These are phyloP conservation scores for Backusella tarrabulga DNA, from an alignment of 192 early-diverging fungal species.

Conservation along the genomic window DNA sequence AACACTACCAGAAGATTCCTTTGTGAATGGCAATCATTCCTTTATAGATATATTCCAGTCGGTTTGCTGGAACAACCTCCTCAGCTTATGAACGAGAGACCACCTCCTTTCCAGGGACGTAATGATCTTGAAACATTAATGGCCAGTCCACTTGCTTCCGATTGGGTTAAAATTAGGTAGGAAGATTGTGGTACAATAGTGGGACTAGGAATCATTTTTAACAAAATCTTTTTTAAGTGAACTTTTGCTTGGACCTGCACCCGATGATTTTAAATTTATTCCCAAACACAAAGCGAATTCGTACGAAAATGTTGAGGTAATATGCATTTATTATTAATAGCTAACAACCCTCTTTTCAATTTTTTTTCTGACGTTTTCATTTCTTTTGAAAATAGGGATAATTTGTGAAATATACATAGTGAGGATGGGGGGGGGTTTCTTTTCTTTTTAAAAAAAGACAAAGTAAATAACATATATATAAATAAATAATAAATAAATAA, in stretches of 20 bases:
- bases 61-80: slow-evolving; percentile 89
- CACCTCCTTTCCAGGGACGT: slow-evolving; percentile 81
- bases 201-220: background rate
- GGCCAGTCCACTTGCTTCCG: slow-evolving; percentile 72
- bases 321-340: background rate
- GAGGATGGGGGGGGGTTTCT: too few relatives aligned
- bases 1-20: slow-evolving; percentile 78
- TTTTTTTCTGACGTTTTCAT: background rate
- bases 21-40: slow-evolving; percentile 77
- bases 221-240: slow-evolving; percentile 49
- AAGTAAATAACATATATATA: background rate
- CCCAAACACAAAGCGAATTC: slow-evolving; percentile 95
- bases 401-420: background rate
- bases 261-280: slow-evolving; percentile 84
- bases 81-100: slow-evolving; percentile 90
- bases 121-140: slow-evolving; percentile 95
- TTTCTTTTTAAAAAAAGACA: background rate
- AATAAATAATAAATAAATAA: background rate
- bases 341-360: background rate
- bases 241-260: slow-evolving; percentile 84
- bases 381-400: background rate
- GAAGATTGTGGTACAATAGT: background rate
- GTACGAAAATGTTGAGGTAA: slow-evolving; percentile 15
- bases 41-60: slow-evolving; percentile 82
- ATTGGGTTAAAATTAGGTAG: slow-evolving; percentile 89